Base-by-base conservation (phyloP, 768 basidiomycete genomes). In the Trametes cingulata region DNA sequence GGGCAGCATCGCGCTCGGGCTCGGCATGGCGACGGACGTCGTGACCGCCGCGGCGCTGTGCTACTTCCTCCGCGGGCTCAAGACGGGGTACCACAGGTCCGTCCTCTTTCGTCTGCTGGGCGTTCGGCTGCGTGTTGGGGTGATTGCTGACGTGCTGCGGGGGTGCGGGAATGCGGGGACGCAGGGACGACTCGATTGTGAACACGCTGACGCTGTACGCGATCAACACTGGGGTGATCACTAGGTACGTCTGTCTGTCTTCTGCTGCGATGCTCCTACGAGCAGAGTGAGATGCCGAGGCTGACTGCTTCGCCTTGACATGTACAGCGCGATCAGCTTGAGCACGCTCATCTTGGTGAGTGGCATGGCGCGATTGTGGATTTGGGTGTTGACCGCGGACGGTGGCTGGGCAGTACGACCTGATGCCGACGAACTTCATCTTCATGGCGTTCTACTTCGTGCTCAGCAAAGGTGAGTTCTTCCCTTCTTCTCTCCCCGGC, bases 391-490 rank as follows among this genome's bases (percentile, higher is more conserved):
- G 43, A 46, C 33, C 12, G 42, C 2, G 1, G 42, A 36, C 17
- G 19, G 20, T 17, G 35, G 36, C 1, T n/a, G 27, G n/a, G 5
- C 62, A 88, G 86, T 90, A 82, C 68, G 80, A 87, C 65, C 58
- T 77, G 27, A 76, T 81, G 71, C 77, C 82, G 0, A 58, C 54
- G 9, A 87, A 85, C 63, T 76, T 90, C 50, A 78, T 85, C 52
- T 90, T 85, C 68, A 75, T 82, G 40, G 78, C 80, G 12, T 78
- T 79, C 51, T 89, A 87, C 67, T 87, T 90, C 62, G 77, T 85
- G 51, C 70, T 88, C 45, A 84, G 83, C 70, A 90, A 89, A 76
- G 67, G 87, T 87, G 67, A 63, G 83, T 70, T 39, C 12, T 35
- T 25, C 14, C 33, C 3, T 17, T 33, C 46, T 14, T n/a, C 42